A percentile compares a stretch with the other conserved stretches of the same genome.
Conservation (phyloP, 805 yeast species). For the Monosporozyma servazzii region DNA sequence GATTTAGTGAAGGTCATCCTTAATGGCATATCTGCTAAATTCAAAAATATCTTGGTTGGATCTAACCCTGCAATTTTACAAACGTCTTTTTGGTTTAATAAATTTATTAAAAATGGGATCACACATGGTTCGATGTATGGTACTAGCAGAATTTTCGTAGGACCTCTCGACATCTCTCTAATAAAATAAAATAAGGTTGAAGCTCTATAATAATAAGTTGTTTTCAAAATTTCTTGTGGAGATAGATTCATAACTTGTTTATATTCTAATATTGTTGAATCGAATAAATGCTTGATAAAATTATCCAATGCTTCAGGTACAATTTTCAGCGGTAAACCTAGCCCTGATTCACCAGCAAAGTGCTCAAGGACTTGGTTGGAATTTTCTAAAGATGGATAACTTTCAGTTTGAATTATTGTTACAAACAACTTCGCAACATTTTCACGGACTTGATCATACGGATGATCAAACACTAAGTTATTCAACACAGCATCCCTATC, state of each 20-base stretch:
- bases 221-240: constrained; percentile 49
- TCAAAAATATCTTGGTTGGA: constrained; percentile 41
- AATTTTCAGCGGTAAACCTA: constrained; percentile 30
- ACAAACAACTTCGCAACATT: constrained; percentile 52
- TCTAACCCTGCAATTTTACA: constrained; percentile 59
- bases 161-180: constrained; percentile 42
- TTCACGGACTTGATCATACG: constrained; percentile 66
- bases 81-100: constrained; percentile 70
- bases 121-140: constrained; percentile 44
- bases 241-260: constrained; percentile 26
- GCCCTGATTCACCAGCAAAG: constrained; percentile 16
- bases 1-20: constrained; percentile 14
- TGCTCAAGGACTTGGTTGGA: constrained; percentile 12
- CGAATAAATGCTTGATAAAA: constrained; percentile 37
- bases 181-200: constrained; percentile 62
- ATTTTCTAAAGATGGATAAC: constrained; percentile 8
- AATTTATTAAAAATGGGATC: constrained; percentile 58
- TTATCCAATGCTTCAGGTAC: constrained; percentile 28
- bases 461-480: constrained; percentile 44
- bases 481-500: constrained; percentile 37
- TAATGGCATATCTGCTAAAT: constrained; percentile 42
- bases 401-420: constrained; percentile 16
- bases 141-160: constrained; percentile 44
- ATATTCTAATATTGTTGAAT: constrained; percentile 36
- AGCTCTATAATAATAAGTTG: constrained; percentile 54